Conservation (phyloP, 176 grass and related monocot species). For the Raddia distichophylla region DNA sequence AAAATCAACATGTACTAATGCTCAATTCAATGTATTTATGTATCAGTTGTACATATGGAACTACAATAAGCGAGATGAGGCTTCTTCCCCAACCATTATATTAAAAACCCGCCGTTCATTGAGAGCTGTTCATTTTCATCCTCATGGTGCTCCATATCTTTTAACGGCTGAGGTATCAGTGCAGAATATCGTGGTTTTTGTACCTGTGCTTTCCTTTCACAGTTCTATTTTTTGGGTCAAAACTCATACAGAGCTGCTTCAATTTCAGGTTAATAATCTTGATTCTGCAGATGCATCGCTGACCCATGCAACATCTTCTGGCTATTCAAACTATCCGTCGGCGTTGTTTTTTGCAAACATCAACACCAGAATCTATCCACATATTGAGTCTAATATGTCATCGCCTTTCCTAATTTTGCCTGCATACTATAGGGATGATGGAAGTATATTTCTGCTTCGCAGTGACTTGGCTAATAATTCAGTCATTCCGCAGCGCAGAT, state of each 20-base stretch:
- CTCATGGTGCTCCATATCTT: slow-evolving; percentile 87
- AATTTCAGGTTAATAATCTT: slow-evolving; percentile 95
- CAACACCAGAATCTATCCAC: slow-evolving; percentile 54
- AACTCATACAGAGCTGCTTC: slow-evolving; percentile 37
- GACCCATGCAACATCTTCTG: slow-evolving; percentile 87
- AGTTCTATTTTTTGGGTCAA: slow-evolving; percentile 24
- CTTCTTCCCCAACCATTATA: slow-evolving; percentile 70
- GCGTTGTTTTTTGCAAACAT: slow-evolving; percentile 73
- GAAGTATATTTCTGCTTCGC: slow-evolving; percentile 47
- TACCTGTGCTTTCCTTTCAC: slow-evolving; percentile 34
- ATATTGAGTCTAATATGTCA: slow-evolving; percentile 49
- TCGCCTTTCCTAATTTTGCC: slow-evolving; percentile 56
- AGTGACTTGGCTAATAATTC: slow-evolving; percentile 52
- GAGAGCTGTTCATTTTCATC: slow-evolving; percentile 99
- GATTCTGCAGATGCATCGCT: slow-evolving; percentile 79
- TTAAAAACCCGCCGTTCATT: slow-evolving; percentile 92
- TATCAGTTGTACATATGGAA: slow-evolving; percentile 96
- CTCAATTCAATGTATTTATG: slow-evolving; percentile 27
- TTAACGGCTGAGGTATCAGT: slow-evolving; percentile 91
- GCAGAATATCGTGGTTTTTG: slow-evolving; percentile 34
- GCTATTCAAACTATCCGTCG: slow-evolving; percentile 87
- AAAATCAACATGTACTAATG: slow-evolving; percentile 30
- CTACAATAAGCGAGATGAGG: slow-evolving; percentile 80
- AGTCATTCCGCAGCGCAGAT: slow-evolving; percentile 48
- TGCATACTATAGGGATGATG: slow-evolving; percentile 57